Percentiles rank a stretch among this genome's conserved stretches.
Conservation (phyloP, 305 asterid species). For the Striga hermonthica region DNA sequence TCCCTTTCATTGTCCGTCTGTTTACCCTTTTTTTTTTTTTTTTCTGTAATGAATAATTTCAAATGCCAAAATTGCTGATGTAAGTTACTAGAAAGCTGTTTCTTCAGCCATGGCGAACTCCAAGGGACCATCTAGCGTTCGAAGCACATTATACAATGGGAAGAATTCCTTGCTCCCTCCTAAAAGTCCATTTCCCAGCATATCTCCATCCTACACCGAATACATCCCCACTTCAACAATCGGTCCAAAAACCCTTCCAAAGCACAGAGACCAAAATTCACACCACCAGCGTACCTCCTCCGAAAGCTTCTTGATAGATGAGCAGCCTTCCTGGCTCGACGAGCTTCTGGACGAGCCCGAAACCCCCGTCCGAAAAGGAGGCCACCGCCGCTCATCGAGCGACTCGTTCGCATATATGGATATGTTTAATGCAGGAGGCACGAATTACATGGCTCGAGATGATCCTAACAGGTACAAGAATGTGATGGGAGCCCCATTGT, state of each 20-base stretch:
- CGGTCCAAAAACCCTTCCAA: constrained; percentile 35
- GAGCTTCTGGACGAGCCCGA: constrained; percentile 93
- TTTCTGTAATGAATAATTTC: not conserved
- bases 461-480: constrained; percentile 49
- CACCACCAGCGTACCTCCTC: constrained; percentile 74
- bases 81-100: constrained; percentile 38
- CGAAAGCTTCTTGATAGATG: constrained; percentile 64
- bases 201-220: constrained; percentile 49
- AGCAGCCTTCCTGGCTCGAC: constrained; percentile 90
- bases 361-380: constrained; percentile 64
- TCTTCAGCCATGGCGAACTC: constrained; percentile 48
- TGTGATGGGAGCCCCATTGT: constrained; percentile 31
- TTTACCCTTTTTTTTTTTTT: not conserved
- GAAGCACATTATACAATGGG: constrained; percentile 56
- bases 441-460: constrained; percentile 57
- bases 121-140: constrained; percentile 53
- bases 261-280: constrained; percentile 50
- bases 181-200: constrained; percentile 59
- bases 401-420: constrained; percentile 81
- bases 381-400: constrained; percentile 87
- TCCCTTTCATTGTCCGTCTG: too few relatives aligned
- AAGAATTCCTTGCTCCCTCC: constrained; percentile 61
- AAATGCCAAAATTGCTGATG: not conserved
- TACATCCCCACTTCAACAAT: constrained; percentile 46
- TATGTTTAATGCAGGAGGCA: constrained; percentile 39